Base-by-base conservation (phyloP, 2,329 filamentous ascomycete species). In the Botrytis pseudocinerea region DNA sequence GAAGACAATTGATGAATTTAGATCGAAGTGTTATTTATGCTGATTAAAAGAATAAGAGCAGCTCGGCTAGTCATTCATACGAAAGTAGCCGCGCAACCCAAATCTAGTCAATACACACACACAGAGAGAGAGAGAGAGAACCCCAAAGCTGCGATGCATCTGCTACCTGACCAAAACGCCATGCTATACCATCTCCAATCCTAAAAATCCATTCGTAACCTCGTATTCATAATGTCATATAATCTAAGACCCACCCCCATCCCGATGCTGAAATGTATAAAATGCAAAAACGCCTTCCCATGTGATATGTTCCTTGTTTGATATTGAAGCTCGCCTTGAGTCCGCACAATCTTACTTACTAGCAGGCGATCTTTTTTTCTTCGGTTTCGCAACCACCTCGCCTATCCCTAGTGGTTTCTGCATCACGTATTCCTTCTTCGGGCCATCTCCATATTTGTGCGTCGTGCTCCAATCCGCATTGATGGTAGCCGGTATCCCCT, bases 401-500 rank as follows among this genome's bases (percentile, higher is more conserved):
- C 25, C 25, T 22, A 71, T 25, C 5, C 48, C 70, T 1, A 71
- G 2, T 46, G 70, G 70, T 48, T 71, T 71, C 28, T 51, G 28
- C 48, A 73, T 59, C 8, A 20, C 51, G 14, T 70, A 70, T 48
- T 73, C 46, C 38, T 42, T 20, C 42, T 64, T 83, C 14, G 84
- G 79, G 14, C 76, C 75, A 46, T 77, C 78, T 40, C 77, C 79
- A 60, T 38, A 59, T 59, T 82, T 85, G 32, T 82, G 84, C 61
- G 82, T 84, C 77, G 89, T 87, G 74, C 87, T 81, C 22, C 88
- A 88, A 84, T 79, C 78, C 2, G 80, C 75, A 3, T 78, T 78
- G 9, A 82, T 69, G 10, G 76, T 79, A 28, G 85, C 86, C 0
- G 89, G 89, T 22, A 80, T 81, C 1, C 89, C 89, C 59, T 87